A percentile compares a stretch with the other conserved stretches of the same genome.
Evolutionary conservation across 2,329 filamentous ascomycete species (phyloP).

Genomic region (Thielaviopsis punctulata): DNA sequence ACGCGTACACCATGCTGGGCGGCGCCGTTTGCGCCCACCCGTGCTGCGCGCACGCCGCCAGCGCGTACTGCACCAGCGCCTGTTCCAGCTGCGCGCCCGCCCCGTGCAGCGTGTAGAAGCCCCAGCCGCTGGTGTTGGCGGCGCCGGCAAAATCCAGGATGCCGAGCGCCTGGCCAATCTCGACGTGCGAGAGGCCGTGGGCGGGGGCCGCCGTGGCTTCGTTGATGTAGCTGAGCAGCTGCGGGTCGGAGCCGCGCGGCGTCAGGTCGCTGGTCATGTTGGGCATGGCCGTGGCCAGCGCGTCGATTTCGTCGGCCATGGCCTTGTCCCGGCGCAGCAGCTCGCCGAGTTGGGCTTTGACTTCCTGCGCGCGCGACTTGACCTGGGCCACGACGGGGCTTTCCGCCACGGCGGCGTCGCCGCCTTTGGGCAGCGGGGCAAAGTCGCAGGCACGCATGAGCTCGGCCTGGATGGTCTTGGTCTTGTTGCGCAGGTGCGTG

Average conservation of each 20-base stretch:
- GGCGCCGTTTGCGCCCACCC: conserved; percentile 73
- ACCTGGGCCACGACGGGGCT: conserved; percentile 41
- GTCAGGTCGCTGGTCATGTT: conserved; percentile 69
- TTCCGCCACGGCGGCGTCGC: conserved; percentile 20
- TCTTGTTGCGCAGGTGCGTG: conserved; percentile 44
- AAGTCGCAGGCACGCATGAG: conserved; percentile 25
- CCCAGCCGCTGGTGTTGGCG: conserved; percentile 76
- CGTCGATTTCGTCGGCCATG: conserved; percentile 48
- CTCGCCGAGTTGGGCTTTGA: conserved; percentile 44
- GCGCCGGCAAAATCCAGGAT: conserved; percentile 81
- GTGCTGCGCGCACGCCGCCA: conserved; percentile 50
- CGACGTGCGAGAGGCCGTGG: conserved; percentile 47
- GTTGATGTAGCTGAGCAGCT: conserved; percentile 64
- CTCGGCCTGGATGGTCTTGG: conserved; percentile 42
- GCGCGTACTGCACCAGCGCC: conserved; percentile 72
- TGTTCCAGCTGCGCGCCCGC: conserved; percentile 90
- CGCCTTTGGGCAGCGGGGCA: conserved; percentile 24
- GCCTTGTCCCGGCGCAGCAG: conserved; percentile 46
- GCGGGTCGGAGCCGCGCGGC: conserved; percentile 49
- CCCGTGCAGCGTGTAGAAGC: conserved; percentile 92
- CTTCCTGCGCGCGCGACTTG: conserved; percentile 41
- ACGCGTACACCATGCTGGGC: conserved; percentile 78
- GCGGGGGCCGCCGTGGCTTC: conserved; percentile 27
- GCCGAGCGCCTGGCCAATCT: conserved; percentile 71
- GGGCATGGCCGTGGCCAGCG: conserved; percentile 60